These are phyloP conservation scores for Calocybe indica DNA, from an alignment of 768 basidiomycete species.

Conservation along the genomic window DNA sequence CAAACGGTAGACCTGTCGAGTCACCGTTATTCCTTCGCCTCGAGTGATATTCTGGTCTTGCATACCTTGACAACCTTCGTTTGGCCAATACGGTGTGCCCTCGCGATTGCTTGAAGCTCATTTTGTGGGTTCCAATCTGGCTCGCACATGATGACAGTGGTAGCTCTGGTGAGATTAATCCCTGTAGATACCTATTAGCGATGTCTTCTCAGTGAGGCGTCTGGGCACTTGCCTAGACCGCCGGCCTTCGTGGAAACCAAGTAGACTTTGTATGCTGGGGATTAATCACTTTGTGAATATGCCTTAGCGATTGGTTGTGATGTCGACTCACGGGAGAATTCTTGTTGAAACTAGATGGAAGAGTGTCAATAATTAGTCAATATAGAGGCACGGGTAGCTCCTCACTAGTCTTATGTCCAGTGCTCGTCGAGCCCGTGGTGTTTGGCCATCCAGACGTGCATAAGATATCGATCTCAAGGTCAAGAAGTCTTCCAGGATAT, in stretches of 20 bases:
- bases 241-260: slow-evolving; percentile 69
- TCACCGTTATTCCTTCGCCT: slow-evolving; percentile 1
- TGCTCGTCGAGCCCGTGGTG: slow-evolving; percentile 45
- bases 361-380: neutral
- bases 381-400: neutral
- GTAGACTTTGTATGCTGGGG: slow-evolving; percentile 56
- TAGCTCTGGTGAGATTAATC: slow-evolving; percentile 80
- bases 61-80: slow-evolving; percentile 60
- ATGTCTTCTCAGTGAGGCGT: slow-evolving; percentile 16
- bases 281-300: slow-evolving; percentile 1
- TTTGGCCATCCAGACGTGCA: slow-evolving; percentile 55
- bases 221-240: slow-evolving; percentile 44
- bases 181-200: slow-evolving; percentile 33
- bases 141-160: slow-evolving; percentile 78
- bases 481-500: slow-evolving; percentile 65
- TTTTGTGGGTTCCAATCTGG: slow-evolving; percentile 69
- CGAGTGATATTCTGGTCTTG: neutral
- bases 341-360: slow-evolving; percentile 47
- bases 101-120: slow-evolving; percentile 81
- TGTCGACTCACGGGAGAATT: slow-evolving; percentile 40
- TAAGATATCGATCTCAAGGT: slow-evolving; percentile 50
- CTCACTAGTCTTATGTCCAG: slow-evolving; percentile 53
- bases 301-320: neutral
- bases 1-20: slow-evolving; percentile 55
- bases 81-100: slow-evolving; percentile 79